Conservation (phyloP, 768 basidiomycete genomes). For the Naematelia aurantialba region DNA sequence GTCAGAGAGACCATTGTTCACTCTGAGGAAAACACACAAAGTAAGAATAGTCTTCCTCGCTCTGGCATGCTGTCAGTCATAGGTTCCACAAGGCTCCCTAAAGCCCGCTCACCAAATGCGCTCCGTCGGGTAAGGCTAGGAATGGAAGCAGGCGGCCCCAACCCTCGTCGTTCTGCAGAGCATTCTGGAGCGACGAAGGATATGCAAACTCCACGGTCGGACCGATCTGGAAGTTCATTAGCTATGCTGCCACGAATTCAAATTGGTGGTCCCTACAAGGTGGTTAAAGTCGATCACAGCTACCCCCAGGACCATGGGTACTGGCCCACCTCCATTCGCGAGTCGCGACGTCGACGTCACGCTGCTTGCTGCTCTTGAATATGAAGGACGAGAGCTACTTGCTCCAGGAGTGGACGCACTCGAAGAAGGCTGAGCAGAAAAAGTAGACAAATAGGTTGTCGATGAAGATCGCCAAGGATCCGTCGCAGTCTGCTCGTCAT, state of each 20-base stretch:
- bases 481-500: not conserved
- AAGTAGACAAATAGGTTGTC: not conserved
- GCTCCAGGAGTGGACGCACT: not conserved
- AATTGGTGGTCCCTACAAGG: slow-evolving; percentile 57
- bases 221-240: slow-evolving; percentile 68
- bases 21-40: slow-evolving; percentile 54
- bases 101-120: slow-evolving; percentile 69
- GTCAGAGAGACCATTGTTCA: slow-evolving; percentile 1
- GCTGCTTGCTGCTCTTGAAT: not conserved
- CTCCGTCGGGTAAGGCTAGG: slow-evolving; percentile 93
- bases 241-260: not conserved
- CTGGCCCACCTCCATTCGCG: not conserved
- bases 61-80: slow-evolving; percentile 53
- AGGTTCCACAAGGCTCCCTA: not conserved
- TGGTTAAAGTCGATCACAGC: slow-evolving; percentile 96
- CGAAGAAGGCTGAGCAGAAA: not conserved
- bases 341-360: not conserved
- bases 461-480: slow-evolving; percentile 2
- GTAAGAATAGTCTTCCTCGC: slow-evolving; percentile 91
- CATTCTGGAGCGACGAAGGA: slow-evolving; percentile 57
- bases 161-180: slow-evolving; percentile 65
- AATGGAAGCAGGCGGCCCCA: slow-evolving; percentile 83
- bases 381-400: not conserved
- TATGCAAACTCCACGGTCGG: slow-evolving; percentile 71
- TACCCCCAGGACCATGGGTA: slow-evolving; percentile 63